These are phyloP conservation scores for Alternaria metachromatica DNA, from an alignment of 2,329 filamentous ascomycete species.

Conservation along the genomic window DNA sequence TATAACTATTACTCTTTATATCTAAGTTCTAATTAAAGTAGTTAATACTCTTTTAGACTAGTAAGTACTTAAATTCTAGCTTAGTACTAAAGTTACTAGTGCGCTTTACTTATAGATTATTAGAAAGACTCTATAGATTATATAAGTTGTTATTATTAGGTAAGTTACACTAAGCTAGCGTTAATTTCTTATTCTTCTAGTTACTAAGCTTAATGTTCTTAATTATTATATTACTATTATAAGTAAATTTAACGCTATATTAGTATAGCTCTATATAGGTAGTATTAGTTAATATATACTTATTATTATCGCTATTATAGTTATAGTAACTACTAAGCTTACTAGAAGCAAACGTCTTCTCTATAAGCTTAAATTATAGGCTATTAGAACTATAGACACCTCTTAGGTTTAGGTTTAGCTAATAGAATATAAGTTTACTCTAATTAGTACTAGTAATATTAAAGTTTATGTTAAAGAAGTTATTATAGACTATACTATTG, in stretches of 20 bases:
- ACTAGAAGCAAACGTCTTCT: constrained; percentile 4
- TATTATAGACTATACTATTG: background rate
- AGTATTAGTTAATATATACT: constrained; percentile 5
- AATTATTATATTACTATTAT: constrained; percentile 6
- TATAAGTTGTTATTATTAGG: too few relatives aligned
- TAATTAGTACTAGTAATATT: constrained; percentile 9
- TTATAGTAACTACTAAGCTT: constrained; percentile 14
- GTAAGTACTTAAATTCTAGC: too few relatives aligned
- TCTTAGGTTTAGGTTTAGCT: background rate
- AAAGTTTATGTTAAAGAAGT: constrained; percentile 11
- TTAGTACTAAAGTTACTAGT: too few relatives aligned
- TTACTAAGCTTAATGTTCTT: background rate
- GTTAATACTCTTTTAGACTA: too few relatives aligned
- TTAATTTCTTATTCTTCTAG: constrained; percentile 3
- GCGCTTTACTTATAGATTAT: too few relatives aligned
- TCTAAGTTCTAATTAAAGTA: too few relatives aligned
- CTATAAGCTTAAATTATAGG: constrained; percentile 8
- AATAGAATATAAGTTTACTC: constrained; percentile 10
- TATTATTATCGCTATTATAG: constrained; percentile 11
- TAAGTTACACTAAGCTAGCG: too few relatives aligned
- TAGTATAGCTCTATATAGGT: constrained; percentile 13
- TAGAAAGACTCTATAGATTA: too few relatives aligned
- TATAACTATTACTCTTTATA: too few relatives aligned
- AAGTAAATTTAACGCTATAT: constrained; percentile 14
- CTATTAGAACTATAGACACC: constrained; percentile 11